Conservation (phyloP, 208 protist species). For the Leishmania major region DNA sequence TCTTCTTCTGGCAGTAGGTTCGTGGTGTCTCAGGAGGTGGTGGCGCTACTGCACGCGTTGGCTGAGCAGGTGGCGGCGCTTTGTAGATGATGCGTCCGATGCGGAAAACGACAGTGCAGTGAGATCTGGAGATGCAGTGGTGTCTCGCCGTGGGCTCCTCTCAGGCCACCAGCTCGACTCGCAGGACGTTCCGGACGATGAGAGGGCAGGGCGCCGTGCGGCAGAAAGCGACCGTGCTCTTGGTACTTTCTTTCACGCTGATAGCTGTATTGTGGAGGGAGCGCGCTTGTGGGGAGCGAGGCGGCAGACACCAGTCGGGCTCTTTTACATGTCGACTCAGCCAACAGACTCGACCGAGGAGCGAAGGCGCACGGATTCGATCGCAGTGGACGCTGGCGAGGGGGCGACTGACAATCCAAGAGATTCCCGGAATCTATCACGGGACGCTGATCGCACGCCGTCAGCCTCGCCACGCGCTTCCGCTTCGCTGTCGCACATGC, state of each 20-base stretch:
- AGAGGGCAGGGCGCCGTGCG: background rate
- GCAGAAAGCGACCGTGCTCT: background rate
- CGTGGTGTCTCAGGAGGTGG: constrained; percentile 7
- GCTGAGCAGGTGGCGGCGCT: background rate
- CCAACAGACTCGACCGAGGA: background rate
- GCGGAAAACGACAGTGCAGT: background rate
- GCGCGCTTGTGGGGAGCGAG: constrained; percentile 9
- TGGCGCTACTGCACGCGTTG: background rate
- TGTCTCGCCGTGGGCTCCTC: background rate
- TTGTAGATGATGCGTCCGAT: background rate
- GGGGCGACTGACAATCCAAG: background rate
- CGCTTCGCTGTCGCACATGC: background rate
- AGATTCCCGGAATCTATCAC: background rate
- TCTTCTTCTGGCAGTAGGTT: background rate
- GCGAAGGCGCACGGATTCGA: background rate
- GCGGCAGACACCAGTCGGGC: background rate
- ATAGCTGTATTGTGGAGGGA: constrained; percentile 5
- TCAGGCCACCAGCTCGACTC: background rate
- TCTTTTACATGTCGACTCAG: background rate
- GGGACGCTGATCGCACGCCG: background rate
- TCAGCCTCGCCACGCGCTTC: background rate
- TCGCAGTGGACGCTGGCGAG: background rate
- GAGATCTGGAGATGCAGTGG: background rate
- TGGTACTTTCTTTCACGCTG: background rate
- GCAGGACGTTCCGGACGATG: background rate